phyloP scores from a whole-genome alignment of 2,329 filamentous ascomycete genomes.

The Aspergillus japonicus region DNA sequence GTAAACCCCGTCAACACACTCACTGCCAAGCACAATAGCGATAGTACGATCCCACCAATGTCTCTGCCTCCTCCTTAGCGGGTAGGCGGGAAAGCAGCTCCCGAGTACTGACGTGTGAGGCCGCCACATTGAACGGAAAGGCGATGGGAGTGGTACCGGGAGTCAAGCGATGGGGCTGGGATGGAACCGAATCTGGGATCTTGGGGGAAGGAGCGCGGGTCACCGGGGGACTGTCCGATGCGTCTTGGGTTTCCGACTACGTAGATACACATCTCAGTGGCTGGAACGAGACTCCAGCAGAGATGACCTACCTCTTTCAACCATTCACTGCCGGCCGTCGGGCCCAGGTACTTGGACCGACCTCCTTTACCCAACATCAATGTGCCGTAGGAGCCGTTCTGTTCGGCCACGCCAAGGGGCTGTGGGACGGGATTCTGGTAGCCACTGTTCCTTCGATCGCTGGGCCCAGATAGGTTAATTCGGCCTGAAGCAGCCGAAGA shows the following conservation, averaged over 20 bases:
- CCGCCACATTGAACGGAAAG: background rate
- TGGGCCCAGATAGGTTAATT: background rate
- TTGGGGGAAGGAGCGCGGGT: conserved; percentile 5
- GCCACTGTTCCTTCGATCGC: background rate
- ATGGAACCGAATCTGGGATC: background rate
- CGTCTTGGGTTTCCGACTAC: conserved; percentile 4
- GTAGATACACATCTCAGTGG: background rate
- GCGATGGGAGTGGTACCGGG: background rate
- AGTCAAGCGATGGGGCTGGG: background rate
- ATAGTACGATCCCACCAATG: conserved; percentile 4
- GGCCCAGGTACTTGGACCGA: conserved; percentile 3
- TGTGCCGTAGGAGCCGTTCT: conserved; percentile 3
- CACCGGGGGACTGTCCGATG: background rate
- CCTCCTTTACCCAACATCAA: conserved; percentile 6
- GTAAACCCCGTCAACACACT: background rate
- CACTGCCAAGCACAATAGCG: conserved; percentile 6
- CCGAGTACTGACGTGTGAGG: background rate
- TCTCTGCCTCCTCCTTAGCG: background rate
- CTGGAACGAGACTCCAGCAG: background rate
- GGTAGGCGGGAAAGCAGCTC: conserved; percentile 2
- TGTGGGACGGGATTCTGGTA: background rate
- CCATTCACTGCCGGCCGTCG: conserved; percentile 4
- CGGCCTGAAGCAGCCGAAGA: background rate
- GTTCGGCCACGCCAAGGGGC: background rate
- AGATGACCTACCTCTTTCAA: conserved; percentile 1